Evolutionary conservation across 1,284 basidiomycete species (phyloP), one percentile per base, ranked within the genome.

Genomic region (Boletus smithii): DNA sequence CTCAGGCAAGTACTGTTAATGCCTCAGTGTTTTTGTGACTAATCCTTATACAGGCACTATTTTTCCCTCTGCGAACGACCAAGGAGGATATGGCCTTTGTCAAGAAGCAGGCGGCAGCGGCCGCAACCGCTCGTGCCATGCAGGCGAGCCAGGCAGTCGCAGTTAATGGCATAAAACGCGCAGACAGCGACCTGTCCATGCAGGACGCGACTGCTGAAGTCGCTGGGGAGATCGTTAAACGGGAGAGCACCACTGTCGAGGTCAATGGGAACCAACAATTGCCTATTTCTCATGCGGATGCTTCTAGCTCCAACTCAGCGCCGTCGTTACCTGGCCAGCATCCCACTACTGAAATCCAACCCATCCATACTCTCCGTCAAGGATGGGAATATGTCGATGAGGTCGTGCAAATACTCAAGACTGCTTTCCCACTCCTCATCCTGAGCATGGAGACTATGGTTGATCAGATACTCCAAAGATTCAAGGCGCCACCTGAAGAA

Each of bases 391-490:
- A 91, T 60, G 85, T 97, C 13, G 97, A 99, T 40, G 97, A 99
- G 62, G 85, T 99, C 53, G 83, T 95, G 40, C 89, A 95, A 62
- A 87, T 94, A 46, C 77, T 99, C 61, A 99, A 99, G 74, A 98
- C 95, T 0, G 89, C 92, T 1, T 97, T 97, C 75, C 97, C 97
- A 0, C 78, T 99, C 14, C 79, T 99, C 18, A 91, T 95, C 22
- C 75, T 98, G 26, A 97, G 92, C 46, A 81, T 99, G 77, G 97
- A 99, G 71, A 97, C 94, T 39, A 91, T 99, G 77, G 91, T 97
- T 17, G 97, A 99, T 61, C 95, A 99, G 69, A 89, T 99, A 56
- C 79, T 85, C 34, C 81, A 86, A 53, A 83, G 95, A 37, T 97
- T 98, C 75, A 98, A 98, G 69, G 82, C 91, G 2, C 79, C 82